These are phyloP conservation scores for Paramecium primaurelia DNA, from an alignment of 73 alveolate species.

Conservation along the genomic window DNA sequence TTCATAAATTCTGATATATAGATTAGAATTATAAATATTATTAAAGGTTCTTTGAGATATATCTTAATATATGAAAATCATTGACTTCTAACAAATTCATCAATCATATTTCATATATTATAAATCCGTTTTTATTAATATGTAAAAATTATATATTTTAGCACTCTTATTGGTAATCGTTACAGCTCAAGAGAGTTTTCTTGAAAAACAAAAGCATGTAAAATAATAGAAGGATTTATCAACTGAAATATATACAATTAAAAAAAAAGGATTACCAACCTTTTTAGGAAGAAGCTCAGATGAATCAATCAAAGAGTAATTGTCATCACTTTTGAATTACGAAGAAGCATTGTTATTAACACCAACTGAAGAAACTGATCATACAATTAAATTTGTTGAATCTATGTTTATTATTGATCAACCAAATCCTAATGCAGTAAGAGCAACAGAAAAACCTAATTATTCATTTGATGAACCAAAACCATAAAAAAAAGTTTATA, in stretches of 20 bases:
- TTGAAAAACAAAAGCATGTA: not conserved
- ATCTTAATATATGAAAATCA: not conserved
- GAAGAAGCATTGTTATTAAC: not conserved
- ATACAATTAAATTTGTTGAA: constrained; percentile 5
- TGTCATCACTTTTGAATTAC: not conserved
- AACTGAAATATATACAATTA: not conserved
- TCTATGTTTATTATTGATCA: not conserved
- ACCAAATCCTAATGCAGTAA: constrained; percentile 11
- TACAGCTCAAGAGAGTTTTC: constrained; percentile 10
- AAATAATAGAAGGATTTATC: constrained; percentile 19
- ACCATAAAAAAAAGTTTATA: not conserved
- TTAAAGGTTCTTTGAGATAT: not conserved
- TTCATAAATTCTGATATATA: not conserved
- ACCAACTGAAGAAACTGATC: not conserved
- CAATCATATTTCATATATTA: not conserved
- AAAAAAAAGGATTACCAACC: not conserved
- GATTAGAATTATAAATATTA: not conserved
- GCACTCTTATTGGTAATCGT: not conserved
- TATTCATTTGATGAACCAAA: not conserved
- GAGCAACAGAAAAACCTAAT: constrained; percentile 16
- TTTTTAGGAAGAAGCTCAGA: not conserved
- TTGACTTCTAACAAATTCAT: not conserved
- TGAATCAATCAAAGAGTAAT: not conserved
- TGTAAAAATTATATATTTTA: not conserved
- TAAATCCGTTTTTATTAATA: constrained; percentile 25